These are phyloP conservation scores for Tephrocybe sp. DNA, from an alignment of 768 basidiomycete species.

Conservation along the genomic window DNA sequence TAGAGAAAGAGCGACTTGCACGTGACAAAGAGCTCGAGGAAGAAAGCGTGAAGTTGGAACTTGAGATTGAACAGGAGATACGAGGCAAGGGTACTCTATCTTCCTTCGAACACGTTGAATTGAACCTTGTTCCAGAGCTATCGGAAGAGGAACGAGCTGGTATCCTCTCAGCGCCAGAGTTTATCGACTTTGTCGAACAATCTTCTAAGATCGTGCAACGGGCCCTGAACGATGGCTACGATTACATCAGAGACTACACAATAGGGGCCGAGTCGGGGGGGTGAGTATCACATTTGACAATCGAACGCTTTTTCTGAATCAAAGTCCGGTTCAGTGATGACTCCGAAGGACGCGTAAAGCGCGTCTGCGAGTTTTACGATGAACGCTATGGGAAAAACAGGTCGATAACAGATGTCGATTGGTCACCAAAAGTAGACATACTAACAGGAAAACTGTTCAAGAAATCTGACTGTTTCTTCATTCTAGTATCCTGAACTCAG, in stretches of 20 bases:
- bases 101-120: neutral
- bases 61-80: slow-evolving; percentile 86
- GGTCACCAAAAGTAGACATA: slow-evolving; percentile 86
- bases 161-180: slow-evolving; percentile 87
- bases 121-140: slow-evolving; percentile 58
- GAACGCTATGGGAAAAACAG: slow-evolving; percentile 90
- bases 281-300: slow-evolving; percentile 51
- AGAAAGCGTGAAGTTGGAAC: slow-evolving; percentile 80
- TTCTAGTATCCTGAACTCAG: slow-evolving; percentile 93
- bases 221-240: slow-evolving; percentile 93
- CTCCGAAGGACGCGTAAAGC: slow-evolving; percentile 87
- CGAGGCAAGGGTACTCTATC: slow-evolving; percentile 55
- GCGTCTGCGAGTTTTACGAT: slow-evolving; percentile 93
- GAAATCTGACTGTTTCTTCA: neutral
- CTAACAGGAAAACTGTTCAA: neutral
- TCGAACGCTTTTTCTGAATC: neutral
- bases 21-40: slow-evolving; percentile 81
- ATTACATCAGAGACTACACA: slow-evolving; percentile 97
- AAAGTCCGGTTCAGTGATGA: slow-evolving; percentile 63
- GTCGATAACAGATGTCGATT: slow-evolving; percentile 95
- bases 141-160: slow-evolving; percentile 82
- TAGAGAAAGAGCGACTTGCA: slow-evolving; percentile 65
- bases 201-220: slow-evolving; percentile 95
- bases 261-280: slow-evolving; percentile 80
- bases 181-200: slow-evolving; percentile 90